Evolutionary conservation across 768 basidiomycete species (phyloP), one percentile per base, ranked within the genome.

Genomic region (Russula foetens): DNA sequence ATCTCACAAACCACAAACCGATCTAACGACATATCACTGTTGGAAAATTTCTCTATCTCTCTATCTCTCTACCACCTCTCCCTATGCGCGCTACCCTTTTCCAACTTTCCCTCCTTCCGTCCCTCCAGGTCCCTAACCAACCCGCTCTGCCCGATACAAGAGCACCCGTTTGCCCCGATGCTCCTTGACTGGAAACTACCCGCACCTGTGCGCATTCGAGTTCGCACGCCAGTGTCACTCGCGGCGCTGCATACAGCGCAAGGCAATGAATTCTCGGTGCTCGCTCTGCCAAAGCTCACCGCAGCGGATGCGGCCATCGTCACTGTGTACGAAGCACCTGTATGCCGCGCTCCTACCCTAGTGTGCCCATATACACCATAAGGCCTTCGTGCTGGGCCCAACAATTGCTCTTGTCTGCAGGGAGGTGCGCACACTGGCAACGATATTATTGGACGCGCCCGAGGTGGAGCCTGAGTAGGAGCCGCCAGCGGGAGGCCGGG

Each of bases 1-100:
- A 73, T 77, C n/a, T n/a, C n/a, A n/a, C n/a, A n/a, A n/a, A n/a
- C n/a, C 67, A 80, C 78, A 68, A 89, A 90, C 68, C 88, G 85
- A 85, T 84, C 87, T 12, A 80, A 84, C 62, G 83, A 85, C 67
- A 71, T 77, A 52, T 71, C 80, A 43, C 73, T 79, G 17, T 72
- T 88, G 53, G 76, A 49, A 84, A 86, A 70, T 78, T 90, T 41
- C 80, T 89, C 63, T n/a, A n/a, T n/a, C n/a, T n/a, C n/a, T n/a
- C n/a, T n/a, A n/a, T 77, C 80, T 53, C 73, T 84, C 57, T 88
- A 84, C 81, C 44, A 14, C 33, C 78, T 85, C 2, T 74, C 77
- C 17, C 72, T 90, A 56, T 74, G 73, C 55, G 77, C 79, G 23
- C 79, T 90, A 38, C 75, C 78, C 53, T 76, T 86, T 44, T 78